Evolutionary conservation across 2,329 filamentous ascomycete species (phyloP), one percentile per base, ranked within the genome.

Genomic region (Aspergillus neoniger): DNA sequence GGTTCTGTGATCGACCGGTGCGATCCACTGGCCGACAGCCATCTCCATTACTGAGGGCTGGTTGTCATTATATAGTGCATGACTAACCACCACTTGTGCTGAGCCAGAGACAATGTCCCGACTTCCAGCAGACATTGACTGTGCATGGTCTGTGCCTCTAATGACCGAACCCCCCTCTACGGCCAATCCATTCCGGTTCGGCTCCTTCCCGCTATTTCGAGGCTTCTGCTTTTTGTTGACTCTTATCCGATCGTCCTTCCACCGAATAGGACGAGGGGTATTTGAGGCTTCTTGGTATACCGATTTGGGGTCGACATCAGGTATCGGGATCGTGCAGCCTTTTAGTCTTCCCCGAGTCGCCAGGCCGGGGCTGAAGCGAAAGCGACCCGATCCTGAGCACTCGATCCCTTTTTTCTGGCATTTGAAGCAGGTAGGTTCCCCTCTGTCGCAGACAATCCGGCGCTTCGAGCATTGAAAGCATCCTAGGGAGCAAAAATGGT

Each of bases 401-500:
- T 63, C 53, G 2, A 77, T 58, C 1, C 72, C 72, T 25, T 69
- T 70, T 3, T 69, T 68, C 10, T 64, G 25, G 39, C 75, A 77
- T 55, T 77, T 77, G 0, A 54, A 36, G 53, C 75, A 77, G 5
- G 56, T 58, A 2, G 74, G 75, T 23, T 71, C 62, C 6, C 63
- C 65, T n/a, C 66, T 59, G 58, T 77, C 75, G 56, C 75, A 77
- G 53, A 73, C 61, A 21, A 77, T 74, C 10, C 75, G 73, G 10
- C 75, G 72, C 41, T 74, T 70, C 8, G 71, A 72, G 57, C 75
- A 77, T 53, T 77, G 66, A 32, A 74, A 71, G 58, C 75, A 77
- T 9, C 75, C 75, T 72, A 56, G 4, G 41, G 1, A 23, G 8
- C 14, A 2, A 43, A 14, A 23, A 39, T 9, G n/a, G 9, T 15